These are phyloP conservation scores for Macrotyloma uniflorum DNA, from an alignment of 306 rosid species.

Conservation along the genomic window DNA sequence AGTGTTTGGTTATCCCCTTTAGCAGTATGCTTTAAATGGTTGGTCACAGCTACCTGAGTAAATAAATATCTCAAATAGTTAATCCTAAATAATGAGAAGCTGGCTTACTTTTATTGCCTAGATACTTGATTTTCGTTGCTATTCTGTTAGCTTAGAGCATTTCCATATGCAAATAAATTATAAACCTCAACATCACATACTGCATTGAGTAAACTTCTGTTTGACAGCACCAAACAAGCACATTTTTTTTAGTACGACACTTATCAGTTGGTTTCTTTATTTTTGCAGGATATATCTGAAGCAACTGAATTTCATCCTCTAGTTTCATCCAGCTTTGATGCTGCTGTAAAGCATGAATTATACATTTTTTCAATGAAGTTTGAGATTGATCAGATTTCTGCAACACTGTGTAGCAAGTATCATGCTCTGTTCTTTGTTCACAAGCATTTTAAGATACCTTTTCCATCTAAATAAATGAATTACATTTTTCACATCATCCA, in stretches of 20 bases:
- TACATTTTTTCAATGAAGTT: constrained; percentile 61
- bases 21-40: no score
- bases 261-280: constrained; percentile 6
- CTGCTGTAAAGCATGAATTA: constrained; percentile 51
- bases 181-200: neutral
- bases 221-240: neutral
- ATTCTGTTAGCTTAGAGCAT: neutral
- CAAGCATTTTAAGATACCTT: constrained; percentile 17
- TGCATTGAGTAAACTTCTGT: constrained; percentile 16
- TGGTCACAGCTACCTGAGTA: neutral
- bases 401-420: constrained; percentile 71
- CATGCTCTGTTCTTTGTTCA: constrained; percentile 37
- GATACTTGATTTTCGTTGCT: constrained; percentile 9
- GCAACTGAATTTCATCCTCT: constrained; percentile 85
- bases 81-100: neutral
- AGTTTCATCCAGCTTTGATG: constrained; percentile 52
- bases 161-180: neutral
- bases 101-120: neutral
- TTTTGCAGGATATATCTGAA: constrained; percentile 81
- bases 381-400: constrained; percentile 64
- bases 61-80: neutral
- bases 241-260: neutral
- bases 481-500: neutral
- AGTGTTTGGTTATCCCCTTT: no score
- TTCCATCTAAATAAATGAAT: constrained; percentile 15